Evolutionary conservation across 2,329 filamentous ascomycete species (phyloP).

Genomic region (Sclerotinia subarctica): DNA sequence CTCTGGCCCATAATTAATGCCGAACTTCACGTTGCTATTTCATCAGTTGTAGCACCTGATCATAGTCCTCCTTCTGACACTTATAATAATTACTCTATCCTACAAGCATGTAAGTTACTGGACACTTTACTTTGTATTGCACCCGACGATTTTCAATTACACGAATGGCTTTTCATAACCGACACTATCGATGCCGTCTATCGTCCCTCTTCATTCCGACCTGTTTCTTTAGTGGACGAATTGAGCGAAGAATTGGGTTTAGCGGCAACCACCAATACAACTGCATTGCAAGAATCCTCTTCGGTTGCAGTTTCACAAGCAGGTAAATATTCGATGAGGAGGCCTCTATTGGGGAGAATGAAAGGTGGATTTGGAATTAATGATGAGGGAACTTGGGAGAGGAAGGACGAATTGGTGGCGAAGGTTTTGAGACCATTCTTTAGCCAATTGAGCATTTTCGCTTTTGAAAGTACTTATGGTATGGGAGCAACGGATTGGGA

Average conservation of each 20-base stretch:
- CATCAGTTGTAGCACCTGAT: slow-evolving; percentile 67
- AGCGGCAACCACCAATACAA: slow-evolving; percentile 23
- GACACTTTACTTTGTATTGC: slow-evolving; percentile 82
- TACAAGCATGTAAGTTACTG: slow-evolving; percentile 92
- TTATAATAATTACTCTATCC: slow-evolving; percentile 71
- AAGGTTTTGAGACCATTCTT: slow-evolving; percentile 85
- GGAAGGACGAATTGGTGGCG: slow-evolving; percentile 66
- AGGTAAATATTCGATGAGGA: slow-evolving; percentile 35
- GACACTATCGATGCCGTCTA: slow-evolving; percentile 97
- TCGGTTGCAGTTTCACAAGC: slow-evolving; percentile 24
- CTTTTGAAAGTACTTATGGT: slow-evolving; percentile 89
- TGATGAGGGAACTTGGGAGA: slow-evolving; percentile 56
- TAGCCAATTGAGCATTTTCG: slow-evolving; percentile 84
- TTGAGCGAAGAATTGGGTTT: slow-evolving; percentile 68
- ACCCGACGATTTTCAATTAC: slow-evolving; percentile 95
- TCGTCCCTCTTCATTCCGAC: slow-evolving; percentile 64
- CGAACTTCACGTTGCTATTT: slow-evolving; percentile 77
- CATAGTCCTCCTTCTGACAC: slow-evolving; percentile 63
- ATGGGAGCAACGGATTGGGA: slow-evolving; percentile 69
- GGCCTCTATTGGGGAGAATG: slow-evolving; percentile 41
- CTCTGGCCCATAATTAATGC: slow-evolving; percentile 89
- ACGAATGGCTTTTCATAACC: slow-evolving; percentile 96
- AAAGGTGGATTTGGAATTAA: slow-evolving; percentile 43
- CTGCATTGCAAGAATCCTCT: slow-evolving; percentile 25
- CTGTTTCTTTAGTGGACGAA: slow-evolving; percentile 78